Base-by-base conservation (phyloP, 306 rosid species). In the Chamaecrista fasciculata region DNA sequence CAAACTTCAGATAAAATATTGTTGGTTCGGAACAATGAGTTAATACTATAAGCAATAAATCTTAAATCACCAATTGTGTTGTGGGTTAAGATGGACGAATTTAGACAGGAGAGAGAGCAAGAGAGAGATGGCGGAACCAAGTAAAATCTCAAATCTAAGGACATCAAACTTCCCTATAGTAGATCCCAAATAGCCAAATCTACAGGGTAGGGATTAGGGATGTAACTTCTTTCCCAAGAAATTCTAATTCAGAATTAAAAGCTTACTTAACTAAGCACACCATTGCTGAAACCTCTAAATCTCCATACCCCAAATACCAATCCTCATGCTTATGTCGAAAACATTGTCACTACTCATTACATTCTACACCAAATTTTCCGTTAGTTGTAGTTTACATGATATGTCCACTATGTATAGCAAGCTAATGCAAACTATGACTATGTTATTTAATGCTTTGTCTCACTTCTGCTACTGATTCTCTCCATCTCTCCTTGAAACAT, bases 381-480 rank as follows among this genome's bases (percentile, higher is more conserved):
- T 12, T 26, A 39, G 34, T 11, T 39, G 25, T 16, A 33, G 40
- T 39, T 62, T 51, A 39, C 44, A 25, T 11, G 44, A 18, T 29
- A 40, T 18, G 65, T 34, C 7, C 46, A 1, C 40, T 14, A 11
- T 43, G 14, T 20, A 50, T 15, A 49, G 59, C 39, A 68, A 50
- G 46, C 57, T 68, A 50, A 50, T 7, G 8, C 42, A 5, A 12
- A 26, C 48, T 49, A 20, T 75, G 64, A 28, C 28, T 20, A 18
- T 66, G 69, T 18, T 62, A 19, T 68, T 40, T 69, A 23, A 48
- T 48, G 53, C 53, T 48, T 47, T 9, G 14, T 42, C 21, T 4
- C 23, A 47, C 69, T 84, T 40, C 61, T 53, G 14, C 51, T 62
- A 33, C 40, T 14, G 20, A 59, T 8, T 28, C 16, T 33, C 47